A percentile compares a stretch with the other conserved stretches of the same genome.
Evolutionary conservation across 2,329 filamentous ascomycete genomes (phyloP).

Genomic region (Aspergillus ochraceoroseus): DNA sequence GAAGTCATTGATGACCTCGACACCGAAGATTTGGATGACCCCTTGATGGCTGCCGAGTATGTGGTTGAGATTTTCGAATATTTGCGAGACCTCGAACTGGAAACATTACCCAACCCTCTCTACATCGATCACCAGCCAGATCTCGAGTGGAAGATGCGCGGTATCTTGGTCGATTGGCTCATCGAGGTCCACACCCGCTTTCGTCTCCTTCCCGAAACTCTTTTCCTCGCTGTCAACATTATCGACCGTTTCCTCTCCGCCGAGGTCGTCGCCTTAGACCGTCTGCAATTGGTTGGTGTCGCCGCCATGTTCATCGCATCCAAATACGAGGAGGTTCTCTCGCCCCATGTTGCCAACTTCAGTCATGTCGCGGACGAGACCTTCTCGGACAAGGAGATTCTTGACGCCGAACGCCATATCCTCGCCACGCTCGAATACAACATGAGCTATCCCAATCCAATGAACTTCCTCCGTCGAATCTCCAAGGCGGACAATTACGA

Average conservation of each 20-base stretch:
- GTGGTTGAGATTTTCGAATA: conserved; percentile 97
- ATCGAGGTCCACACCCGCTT: conserved; percentile 98
- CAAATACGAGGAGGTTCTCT: conserved; percentile 97
- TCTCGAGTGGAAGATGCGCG: conserved; percentile 97
- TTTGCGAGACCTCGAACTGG: conserved; percentile 75
- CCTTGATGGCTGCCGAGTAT: conserved; percentile 96
- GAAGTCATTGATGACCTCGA: conserved; percentile 60
- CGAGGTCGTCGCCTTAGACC: conserved; percentile 93
- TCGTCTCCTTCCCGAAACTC: conserved; percentile 87
- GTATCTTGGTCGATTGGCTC: conserved; percentile 95
- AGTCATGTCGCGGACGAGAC: conserved; percentile 94
- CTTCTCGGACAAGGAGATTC: conserved; percentile 89
- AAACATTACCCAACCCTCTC: conserved; percentile 77
- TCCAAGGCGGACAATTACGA: conserved; percentile 99
- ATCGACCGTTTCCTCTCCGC: conserved; percentile 95
- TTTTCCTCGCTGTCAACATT: conserved; percentile 96
- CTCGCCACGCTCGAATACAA: conserved; percentile 90
- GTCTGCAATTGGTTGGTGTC: conserved; percentile 91
- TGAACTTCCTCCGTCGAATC: conserved; percentile 98
- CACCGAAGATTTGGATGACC: conserved; percentile 82
- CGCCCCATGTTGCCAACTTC: conserved; percentile 95
- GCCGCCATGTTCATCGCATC: conserved; percentile 99
- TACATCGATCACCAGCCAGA: conserved; percentile 96
- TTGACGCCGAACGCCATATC: conserved; percentile 94
- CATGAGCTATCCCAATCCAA: conserved; percentile 96